These are phyloP conservation scores for Hypoxylon lienhwacheense DNA, from an alignment of 495 filamentous ascomycete species.

Conservation along the genomic window DNA sequence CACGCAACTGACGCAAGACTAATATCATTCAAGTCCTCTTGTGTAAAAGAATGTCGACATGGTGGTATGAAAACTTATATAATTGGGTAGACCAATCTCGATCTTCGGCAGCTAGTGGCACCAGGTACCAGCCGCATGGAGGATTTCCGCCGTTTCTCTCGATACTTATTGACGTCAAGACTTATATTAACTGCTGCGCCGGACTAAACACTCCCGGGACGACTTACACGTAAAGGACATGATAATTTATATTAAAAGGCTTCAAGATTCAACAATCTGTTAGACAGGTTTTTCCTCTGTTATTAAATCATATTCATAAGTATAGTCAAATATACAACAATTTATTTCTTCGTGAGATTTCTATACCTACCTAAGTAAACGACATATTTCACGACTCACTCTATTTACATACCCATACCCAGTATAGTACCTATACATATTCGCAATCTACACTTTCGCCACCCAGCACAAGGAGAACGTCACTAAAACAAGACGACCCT, in stretches of 20 bases:
- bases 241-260: conserved; percentile 30
- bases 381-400: too few species aligned
- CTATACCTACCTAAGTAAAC: too few species aligned
- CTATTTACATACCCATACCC: conserved; percentile 5
- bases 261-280: not conserved
- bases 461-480: too few species aligned
- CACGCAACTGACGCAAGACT: too few species aligned
- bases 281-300: not conserved
- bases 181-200: not conserved
- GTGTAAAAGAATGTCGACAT: too few species aligned
- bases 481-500: too few species aligned
- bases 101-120: too few species aligned
- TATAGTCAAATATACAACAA: not conserved
- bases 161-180: conserved; percentile 35
- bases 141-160: too few species aligned
- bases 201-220: conserved; percentile 20
- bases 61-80: too few species aligned
- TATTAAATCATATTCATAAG: conserved; percentile 1
- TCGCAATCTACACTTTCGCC: too few species aligned
- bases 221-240: conserved; percentile 18
- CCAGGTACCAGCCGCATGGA: conserved; percentile 13
- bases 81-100: too few species aligned
- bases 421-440: conserved; percentile 19
- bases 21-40: too few species aligned
- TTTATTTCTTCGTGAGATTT: not conserved